Conservation (phyloP, 176 grass and related monocot genomes). For the Paspalum vaginatum region DNA sequence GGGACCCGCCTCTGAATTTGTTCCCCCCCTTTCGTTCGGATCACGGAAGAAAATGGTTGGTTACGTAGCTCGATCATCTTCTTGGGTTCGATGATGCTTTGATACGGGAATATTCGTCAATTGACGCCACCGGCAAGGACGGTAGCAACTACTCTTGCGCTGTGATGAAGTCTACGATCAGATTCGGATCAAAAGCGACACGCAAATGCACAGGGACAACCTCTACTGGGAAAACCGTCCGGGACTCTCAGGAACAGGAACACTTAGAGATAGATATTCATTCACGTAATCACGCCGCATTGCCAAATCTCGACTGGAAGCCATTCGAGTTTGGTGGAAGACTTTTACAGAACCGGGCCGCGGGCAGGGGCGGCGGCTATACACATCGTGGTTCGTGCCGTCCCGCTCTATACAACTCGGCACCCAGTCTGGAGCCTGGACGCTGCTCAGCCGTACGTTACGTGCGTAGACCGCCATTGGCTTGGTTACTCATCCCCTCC, state of each 20-base stretch:
- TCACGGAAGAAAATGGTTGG: not conserved
- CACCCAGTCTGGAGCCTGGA: not conserved
- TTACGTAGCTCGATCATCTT: not conserved
- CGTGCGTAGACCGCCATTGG: not conserved
- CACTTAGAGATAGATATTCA: not conserved
- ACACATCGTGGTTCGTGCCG: not conserved
- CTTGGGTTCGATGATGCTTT: not conserved
- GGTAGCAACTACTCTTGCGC: too few relatives aligned
- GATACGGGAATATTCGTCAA: too few relatives aligned
- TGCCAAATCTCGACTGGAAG: not conserved
- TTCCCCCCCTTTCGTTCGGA: not conserved
- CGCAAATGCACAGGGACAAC: not conserved
- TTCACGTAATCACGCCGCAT: not conserved
- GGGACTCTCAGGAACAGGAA: not conserved
- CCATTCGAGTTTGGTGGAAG: not conserved
- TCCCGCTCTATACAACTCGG: not conserved
- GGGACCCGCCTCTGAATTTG: not conserved
- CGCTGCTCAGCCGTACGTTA: not conserved
- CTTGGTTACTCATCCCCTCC: not conserved
- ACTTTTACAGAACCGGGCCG: conserved; percentile 11
- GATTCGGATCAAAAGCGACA: not conserved
- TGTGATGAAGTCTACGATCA: not conserved
- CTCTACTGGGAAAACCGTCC: not conserved
- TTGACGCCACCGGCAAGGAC: too few relatives aligned
- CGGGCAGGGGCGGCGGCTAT: not conserved